Base-by-base conservation (phyloP, 805 yeast genomes). In the Suhomyces faveliae region DNA sequence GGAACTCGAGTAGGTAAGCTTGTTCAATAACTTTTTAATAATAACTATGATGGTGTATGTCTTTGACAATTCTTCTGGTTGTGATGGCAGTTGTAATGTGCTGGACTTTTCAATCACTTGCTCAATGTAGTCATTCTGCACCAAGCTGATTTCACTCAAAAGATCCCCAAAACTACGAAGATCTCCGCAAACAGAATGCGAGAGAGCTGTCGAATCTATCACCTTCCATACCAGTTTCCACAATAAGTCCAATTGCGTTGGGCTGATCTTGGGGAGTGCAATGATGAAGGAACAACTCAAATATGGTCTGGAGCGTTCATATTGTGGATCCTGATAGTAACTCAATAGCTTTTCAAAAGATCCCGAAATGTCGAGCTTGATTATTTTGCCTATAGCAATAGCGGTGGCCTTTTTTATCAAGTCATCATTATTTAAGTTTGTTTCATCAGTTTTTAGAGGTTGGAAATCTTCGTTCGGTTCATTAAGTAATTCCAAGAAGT, bases 131-230 rank as follows among this genome's bases (percentile, higher is more conserved):
- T 35, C 43, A 5, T 43, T 42, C 2, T 55, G 45, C 1, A 55
- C 45, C 12, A 56, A 43, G 7, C 60, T 46, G 10, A 71, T 61
- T 29, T 62, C 58, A 5, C 70, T 55, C 24, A 72, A 56, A 2
- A 71, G 59, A 41, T 70, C 76, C 2, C 76, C 78, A 1, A 64
- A 60, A 27, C 60, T 50, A 51, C 70, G 63, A 35, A 73, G 59
- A 37, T 65, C 70, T 2, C 63, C 52, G 27, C 57, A 50, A 15
- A 51, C 35, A 11, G 53, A 38, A 15, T 50, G 56, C n/a, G 51
- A 50, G 35, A 59, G 57, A 17, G 57, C 59, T 27, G 51, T 30
- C 3, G 48, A 22, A 35, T 53, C 47, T n/a, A 58, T 47, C 7
- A 25, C 43, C 13, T 41, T 42, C 65, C 67, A 60, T 1, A 67